Percentiles rank a stretch among this genome's conserved stretches.
Conservation (phyloP, 2,329 filamentous ascomycete species). For the Sporothrix luriei region DNA sequence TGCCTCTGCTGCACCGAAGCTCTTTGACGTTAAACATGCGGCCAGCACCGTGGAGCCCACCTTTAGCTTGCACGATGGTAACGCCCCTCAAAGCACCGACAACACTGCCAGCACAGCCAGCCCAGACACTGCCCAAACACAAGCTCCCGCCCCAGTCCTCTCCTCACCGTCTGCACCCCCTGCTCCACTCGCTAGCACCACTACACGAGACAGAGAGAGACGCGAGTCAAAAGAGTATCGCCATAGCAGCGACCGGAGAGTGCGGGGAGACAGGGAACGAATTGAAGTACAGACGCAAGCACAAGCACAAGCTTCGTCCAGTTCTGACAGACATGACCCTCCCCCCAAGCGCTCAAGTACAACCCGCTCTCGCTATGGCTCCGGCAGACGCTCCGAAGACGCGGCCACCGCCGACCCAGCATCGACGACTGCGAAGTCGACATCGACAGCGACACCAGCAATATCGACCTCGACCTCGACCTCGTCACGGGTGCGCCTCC, state of each 20-base stretch:
- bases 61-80: slow-evolving; percentile 44
- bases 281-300: slow-evolving; percentile 1
- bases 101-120: slow-evolving; percentile 24
- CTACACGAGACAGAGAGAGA: slow-evolving; percentile 28
- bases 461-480: background rate
- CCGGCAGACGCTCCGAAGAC: slow-evolving; percentile 36
- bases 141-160: slow-evolving; percentile 2
- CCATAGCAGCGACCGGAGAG: slow-evolving; percentile 25
- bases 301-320: slow-evolving; percentile 9
- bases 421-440: slow-evolving; percentile 1
- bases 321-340: slow-evolving; percentile 35
- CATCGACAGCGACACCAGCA: slow-evolving; percentile 19
- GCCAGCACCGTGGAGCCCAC: slow-evolving; percentile 40
- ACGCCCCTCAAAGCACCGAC: slow-evolving; percentile 37
- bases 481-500: slow-evolving; percentile 28
- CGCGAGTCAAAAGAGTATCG: slow-evolving; percentile 29
- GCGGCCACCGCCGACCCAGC: background rate
- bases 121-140: slow-evolving; percentile 27
- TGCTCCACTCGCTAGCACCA: slow-evolving; percentile 17
- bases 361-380: slow-evolving; percentile 35
- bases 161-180: slow-evolving; percentile 1
- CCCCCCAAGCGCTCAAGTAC: slow-evolving; percentile 36
- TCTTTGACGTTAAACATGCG: slow-evolving; percentile 41
- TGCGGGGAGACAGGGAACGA: slow-evolving; percentile 5
- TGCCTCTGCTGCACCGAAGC: slow-evolving; percentile 35